Conservation (phyloP, 768 basidiomycete species). For the Nidularia sp. region DNA sequence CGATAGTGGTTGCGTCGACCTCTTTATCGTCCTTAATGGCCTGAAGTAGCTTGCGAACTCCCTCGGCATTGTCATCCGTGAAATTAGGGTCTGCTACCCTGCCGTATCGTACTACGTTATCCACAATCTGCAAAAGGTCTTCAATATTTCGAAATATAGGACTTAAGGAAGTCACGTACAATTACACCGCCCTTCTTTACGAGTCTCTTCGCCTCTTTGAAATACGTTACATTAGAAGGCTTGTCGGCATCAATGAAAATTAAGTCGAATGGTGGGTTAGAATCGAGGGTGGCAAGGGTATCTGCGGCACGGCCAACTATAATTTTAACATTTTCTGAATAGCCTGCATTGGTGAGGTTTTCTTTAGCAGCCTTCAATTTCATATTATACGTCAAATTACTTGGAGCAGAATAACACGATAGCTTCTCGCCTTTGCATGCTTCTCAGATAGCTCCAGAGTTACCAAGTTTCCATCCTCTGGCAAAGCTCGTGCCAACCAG, state of each 20-base stretch:
- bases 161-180: slow-evolving; percentile 26
- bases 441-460: slow-evolving; percentile 44
- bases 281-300: slow-evolving; percentile 40
- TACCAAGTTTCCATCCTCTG: slow-evolving; percentile 43
- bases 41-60: slow-evolving; percentile 41
- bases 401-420: not conserved
- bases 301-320: slow-evolving; percentile 50
- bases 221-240: slow-evolving; percentile 48
- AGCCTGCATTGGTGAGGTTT: slow-evolving; percentile 52
- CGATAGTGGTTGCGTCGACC: slow-evolving; percentile 47
- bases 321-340: slow-evolving; percentile 43
- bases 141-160: not conserved
- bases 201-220: slow-evolving; percentile 56
- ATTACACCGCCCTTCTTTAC: slow-evolving; percentile 59
- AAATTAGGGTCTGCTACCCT: slow-evolving; percentile 36
- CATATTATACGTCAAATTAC: not conserved
- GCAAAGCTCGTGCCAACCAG: slow-evolving; percentile 42
- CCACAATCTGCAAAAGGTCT: slow-evolving; percentile 39
- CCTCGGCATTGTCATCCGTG: slow-evolving; percentile 32
- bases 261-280: slow-evolving; percentile 55
- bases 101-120: slow-evolving; percentile 55
- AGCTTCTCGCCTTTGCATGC: slow-evolving; percentile 35
- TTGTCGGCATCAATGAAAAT: slow-evolving; percentile 77
- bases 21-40: slow-evolving; percentile 44
- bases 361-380: slow-evolving; percentile 49